Base-by-base conservation (phyloP, 305 asterid genomes). In the Fraxinus sp. region DNA sequence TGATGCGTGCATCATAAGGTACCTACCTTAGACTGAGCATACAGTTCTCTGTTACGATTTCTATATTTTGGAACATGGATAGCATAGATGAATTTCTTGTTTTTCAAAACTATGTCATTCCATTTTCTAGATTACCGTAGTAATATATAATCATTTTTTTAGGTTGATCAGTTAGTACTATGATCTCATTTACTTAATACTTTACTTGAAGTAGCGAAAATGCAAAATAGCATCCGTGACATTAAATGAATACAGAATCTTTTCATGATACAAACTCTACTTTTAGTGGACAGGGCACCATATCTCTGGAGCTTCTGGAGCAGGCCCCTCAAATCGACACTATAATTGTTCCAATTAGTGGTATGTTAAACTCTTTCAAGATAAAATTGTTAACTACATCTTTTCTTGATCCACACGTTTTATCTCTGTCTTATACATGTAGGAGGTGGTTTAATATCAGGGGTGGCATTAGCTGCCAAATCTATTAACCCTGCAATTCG, bases 391-490 rank as follows among this genome's bases (percentile, higher is more conserved):
- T 71, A n/a, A 76, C 32, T 74, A 28, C 62, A 22, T 52, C 64
- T 75, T 37, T 24, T 30, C 2, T 46, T 41, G 72, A 77, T 72
- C 46, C 77, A 11, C 59, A 41, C 55, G 84, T 83, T 78, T 80
- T 33, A 33, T 39, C 2, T 77, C 49, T 75, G 36, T 66, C 77
- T 26, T 77, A 68, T 72, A 66, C 75, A 8, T 82, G 83, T 80
- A 96, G 98, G 98, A 22, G 98, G 99, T 57, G 98, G 99, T 37
- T 85, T 96, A 85, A 94, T 94, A 85, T 93, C 99, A 24, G 99
- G 99, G 73, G 95, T 93, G 85, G 92, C 98, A 26, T 77, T 96
- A 81, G 98, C 98, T 62, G 97, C 98, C 81, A 93, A 94, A 89
- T 83, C 97, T 75, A 91, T 96, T 24, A 93, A 94, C 70, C 99